Evolutionary conservation across 2,329 filamentous ascomycete species (phyloP).

Genomic region (Aspergillaceae sp.): DNA sequence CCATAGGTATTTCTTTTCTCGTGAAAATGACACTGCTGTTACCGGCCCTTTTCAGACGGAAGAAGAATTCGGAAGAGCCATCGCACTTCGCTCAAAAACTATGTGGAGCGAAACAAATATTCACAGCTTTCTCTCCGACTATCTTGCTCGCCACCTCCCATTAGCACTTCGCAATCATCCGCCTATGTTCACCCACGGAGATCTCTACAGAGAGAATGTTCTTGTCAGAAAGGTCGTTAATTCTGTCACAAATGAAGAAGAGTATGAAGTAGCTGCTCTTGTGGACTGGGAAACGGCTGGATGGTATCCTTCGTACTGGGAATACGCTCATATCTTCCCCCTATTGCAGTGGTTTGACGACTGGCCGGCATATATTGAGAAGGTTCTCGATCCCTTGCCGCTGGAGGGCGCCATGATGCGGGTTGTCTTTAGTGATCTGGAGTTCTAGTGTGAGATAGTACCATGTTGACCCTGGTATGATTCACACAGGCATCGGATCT

Average conservation of each 20-base stretch:
- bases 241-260: conserved; percentile 7
- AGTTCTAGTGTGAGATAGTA: conserved; percentile 8
- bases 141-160: conserved; percentile 13
- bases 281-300: conserved; percentile 20
- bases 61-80: neutral
- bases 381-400: conserved; percentile 16
- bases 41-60: neutral
- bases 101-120: conserved; percentile 8
- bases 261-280: conserved; percentile 12
- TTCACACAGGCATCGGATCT: too few relatives aligned
- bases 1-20: neutral
- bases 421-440: conserved; percentile 13
- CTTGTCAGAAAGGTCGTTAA: conserved; percentile 9
- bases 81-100: conserved; percentile 9
- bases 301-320: conserved; percentile 21
- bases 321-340: conserved; percentile 15
- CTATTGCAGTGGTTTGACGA: conserved; percentile 17
- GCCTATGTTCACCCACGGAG: conserved; percentile 16
- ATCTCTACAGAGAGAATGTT: conserved; percentile 17
- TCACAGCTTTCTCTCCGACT: conserved; percentile 12
- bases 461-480: too few relatives aligned
- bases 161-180: conserved; percentile 11
- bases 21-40: neutral
- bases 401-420: conserved; percentile 15
- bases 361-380: conserved; percentile 17